phyloP scores from a whole-genome alignment of 2,329 filamentous ascomycete species.

The Trichoderma arundinaceum region DNA sequence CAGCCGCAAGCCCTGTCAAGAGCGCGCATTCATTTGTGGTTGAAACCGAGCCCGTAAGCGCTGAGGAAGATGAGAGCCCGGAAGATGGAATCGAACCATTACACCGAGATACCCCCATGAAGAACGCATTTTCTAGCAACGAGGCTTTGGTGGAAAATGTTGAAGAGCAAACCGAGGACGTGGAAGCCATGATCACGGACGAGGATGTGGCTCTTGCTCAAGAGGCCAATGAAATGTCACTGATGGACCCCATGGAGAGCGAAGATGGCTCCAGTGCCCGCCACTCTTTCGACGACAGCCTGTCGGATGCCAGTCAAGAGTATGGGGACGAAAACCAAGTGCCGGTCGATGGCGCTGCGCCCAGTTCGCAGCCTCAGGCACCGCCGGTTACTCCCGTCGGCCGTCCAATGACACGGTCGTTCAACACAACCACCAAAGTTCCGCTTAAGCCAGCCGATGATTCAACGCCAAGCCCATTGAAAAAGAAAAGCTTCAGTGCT shows the following conservation, averaged over 20 bases:
- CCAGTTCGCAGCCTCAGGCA: constrained; percentile 32
- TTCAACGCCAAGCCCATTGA: constrained; percentile 55
- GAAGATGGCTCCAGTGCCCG: constrained; percentile 44
- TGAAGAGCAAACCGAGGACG: constrained; percentile 48
- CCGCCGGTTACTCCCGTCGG: constrained; percentile 60
- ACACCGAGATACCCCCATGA: constrained; percentile 47
- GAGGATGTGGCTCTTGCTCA: constrained; percentile 64
- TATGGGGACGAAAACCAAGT: constrained; percentile 71
- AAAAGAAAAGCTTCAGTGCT: constrained; percentile 58
- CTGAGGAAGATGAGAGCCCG: background rate
- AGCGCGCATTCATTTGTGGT: background rate
- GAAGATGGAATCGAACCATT: constrained; percentile 30
- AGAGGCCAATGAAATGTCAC: constrained; percentile 66
- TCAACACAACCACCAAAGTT: constrained; percentile 78
- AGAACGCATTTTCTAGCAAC: constrained; percentile 65
- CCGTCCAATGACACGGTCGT: constrained; percentile 54
- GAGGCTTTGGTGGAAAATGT: constrained; percentile 51
- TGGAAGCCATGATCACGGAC: constrained; percentile 55
- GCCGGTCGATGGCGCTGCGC: constrained; percentile 58
- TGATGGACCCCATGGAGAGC: constrained; percentile 53
- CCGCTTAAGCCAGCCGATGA: constrained; percentile 73
- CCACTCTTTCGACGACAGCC: constrained; percentile 52
- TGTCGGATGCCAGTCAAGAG: constrained; percentile 68
- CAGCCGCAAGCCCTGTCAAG: constrained; percentile 58
- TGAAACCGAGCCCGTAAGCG: background rate